phyloP scores from a whole-genome alignment of 371 early-diverging fungal species.

The Sporodiniella umbellata region DNA sequence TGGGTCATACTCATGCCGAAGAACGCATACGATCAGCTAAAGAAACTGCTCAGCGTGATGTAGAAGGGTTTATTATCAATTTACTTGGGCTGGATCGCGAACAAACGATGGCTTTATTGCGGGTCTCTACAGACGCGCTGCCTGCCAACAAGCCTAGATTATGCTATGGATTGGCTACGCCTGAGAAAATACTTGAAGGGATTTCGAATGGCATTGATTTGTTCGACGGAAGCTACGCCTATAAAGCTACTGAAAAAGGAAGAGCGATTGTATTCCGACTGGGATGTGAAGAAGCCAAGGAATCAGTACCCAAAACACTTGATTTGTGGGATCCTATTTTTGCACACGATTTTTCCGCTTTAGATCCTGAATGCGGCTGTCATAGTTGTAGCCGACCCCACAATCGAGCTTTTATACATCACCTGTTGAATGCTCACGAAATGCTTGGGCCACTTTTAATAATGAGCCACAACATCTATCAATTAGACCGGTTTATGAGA shows the following conservation, averaged over 20 bases:
- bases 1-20: conserved; percentile 47
- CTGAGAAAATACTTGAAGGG: conserved; percentile 61
- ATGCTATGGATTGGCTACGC: conserved; percentile 41
- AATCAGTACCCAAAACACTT: conserved; percentile 30
- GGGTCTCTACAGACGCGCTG: conserved; percentile 31
- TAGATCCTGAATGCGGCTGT: conserved; percentile 62
- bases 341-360: conserved; percentile 55
- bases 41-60: conserved; percentile 53
- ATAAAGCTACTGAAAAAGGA: conserved; percentile 41
- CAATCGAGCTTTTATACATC: conserved; percentile 75
- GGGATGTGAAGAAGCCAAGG: conserved; percentile 6
- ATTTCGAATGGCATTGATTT: conserved; percentile 67
- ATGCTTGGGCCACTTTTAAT: conserved; percentile 77
- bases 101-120: conserved; percentile 13
- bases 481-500: conserved; percentile 60
- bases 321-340: conserved; percentile 54
- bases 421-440: conserved; percentile 71
- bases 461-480: conserved; percentile 74
- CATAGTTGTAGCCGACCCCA: conserved; percentile 65
- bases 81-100: conserved; percentile 24
- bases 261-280: conserved; percentile 41
- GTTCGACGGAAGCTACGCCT: conserved; percentile 64
- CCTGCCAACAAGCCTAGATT: conserved; percentile 47
- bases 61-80: conserved; percentile 48
- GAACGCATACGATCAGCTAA: conserved; percentile 60